Evolutionary conservation across 495 filamentous ascomycete genomes (phyloP).

Genomic region (Trichocladium uniseriatum): DNA sequence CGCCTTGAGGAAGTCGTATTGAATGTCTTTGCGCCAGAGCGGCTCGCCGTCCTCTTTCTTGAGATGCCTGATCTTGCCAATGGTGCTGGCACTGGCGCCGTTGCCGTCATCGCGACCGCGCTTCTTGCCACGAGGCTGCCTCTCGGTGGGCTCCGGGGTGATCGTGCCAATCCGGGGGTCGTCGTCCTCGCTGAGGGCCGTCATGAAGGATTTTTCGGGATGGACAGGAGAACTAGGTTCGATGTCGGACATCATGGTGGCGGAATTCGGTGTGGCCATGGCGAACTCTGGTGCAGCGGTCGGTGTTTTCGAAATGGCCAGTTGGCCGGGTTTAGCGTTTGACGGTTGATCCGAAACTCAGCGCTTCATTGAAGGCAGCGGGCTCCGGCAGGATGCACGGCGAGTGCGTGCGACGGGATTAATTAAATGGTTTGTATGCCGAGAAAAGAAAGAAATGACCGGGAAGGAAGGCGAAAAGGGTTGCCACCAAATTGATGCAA

Average conservation of each 20-base stretch:
- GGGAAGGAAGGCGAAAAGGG: background rate
- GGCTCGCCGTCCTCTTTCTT: constrained; percentile 98
- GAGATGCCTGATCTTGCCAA: constrained; percentile 87
- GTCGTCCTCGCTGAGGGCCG: constrained; percentile 27
- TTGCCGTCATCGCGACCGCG: constrained; percentile 27
- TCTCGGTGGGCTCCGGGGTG: constrained; percentile 27
- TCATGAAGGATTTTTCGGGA: constrained; percentile 28
- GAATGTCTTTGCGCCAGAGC: constrained; percentile 94
- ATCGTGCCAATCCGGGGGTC: constrained; percentile 23
- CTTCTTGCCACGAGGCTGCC: constrained; percentile 26
- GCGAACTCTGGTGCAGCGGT: constrained; percentile 1
- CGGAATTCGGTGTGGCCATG: constrained; percentile 29
- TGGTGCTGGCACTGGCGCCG: constrained; percentile 36
- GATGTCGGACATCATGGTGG: constrained; percentile 22
- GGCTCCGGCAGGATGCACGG: background rate
- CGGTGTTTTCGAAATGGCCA: background rate
- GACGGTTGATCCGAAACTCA: background rate
- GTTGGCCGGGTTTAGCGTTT: background rate
- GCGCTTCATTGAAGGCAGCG: background rate
- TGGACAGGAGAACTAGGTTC: constrained; percentile 27
- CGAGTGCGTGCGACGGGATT: background rate
- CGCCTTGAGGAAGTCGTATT: constrained; percentile 84
- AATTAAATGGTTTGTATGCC: too few relatives aligned
- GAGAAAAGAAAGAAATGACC: background rate
- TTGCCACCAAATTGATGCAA: background rate